Evolutionary conservation across 2,329 filamentous ascomycete genomes (phyloP), one percentile per base, ranked within the genome.

Genomic region (Stemphylium vesicarium): DNA sequence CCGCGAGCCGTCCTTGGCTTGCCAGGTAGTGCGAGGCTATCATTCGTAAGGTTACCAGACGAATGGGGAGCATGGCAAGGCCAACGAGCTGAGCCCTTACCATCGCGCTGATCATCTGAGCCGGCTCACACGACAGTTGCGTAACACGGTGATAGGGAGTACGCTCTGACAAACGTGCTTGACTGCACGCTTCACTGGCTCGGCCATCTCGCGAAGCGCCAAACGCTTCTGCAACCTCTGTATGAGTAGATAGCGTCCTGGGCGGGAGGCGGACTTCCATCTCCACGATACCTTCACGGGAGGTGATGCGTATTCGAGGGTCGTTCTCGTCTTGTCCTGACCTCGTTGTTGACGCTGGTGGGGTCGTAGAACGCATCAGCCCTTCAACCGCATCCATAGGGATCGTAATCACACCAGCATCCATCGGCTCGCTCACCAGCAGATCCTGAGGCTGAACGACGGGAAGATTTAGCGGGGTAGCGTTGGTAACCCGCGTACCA

Each of bases 241-340:
- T 71, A 48, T 69, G 69, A 40, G 64, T 65, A 9, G 68, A 70
- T 31, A 73, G 59, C 24, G 72, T 56, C 33, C 69, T 66, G 41
- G 70, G 64, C 8, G 74, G 74, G 15, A 76, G 58, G 16, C 71
- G 69, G 6, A 76, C 73, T 56, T 76, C 74, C 64, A 76, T 72
- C 50, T 75, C 72, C 18, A 76, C 73, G 18, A 75, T 69, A 3
- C 71, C 70, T 48, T 73, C 72, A 22, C 74, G 60, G n/a, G 66
- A 72, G 6, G 72, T 75, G 26, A 76, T 76, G n/a, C 74, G 66
- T 20, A 76, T 75, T 26, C 71, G 65, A 7, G 74, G 73, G 38
- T 75, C 71, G 35, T 69, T 66, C 32, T 69, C 67, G 16, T 71
- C 63, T 16, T 69, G 59, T 35, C 66, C 71, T 24, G 61, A 67